These are phyloP conservation scores for Chaetomiaceae sp. DNA, from an alignment of 2,329 filamentous ascomycete species.

Conservation along the genomic window DNA sequence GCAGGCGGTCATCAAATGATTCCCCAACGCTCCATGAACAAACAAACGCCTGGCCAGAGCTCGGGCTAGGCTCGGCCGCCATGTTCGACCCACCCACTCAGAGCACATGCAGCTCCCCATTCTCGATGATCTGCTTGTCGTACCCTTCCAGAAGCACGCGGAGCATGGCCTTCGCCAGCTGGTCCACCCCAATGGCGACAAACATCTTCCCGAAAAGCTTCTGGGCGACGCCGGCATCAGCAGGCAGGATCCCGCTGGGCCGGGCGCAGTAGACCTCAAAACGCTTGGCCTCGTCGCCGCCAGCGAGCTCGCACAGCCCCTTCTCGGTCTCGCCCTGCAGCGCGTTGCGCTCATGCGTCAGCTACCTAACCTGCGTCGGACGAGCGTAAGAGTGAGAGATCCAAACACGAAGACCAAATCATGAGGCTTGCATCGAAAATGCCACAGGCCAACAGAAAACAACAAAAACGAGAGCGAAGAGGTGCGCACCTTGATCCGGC, in stretches of 20 bases:
- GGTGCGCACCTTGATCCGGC: conserved; percentile 30
- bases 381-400: too few species aligned
- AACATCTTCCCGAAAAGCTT: conserved; percentile 27
- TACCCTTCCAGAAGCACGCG: conserved; percentile 33
- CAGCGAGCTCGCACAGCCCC: conserved; percentile 33
- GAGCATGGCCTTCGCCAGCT: conserved; percentile 33
- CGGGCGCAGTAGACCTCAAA: conserved; percentile 35
- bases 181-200: conserved; percentile 30
- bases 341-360: too few species aligned
- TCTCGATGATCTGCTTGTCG: conserved; percentile 32
- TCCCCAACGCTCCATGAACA: neutral
- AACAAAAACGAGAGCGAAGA: neutral
- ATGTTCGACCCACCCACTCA: neutral
- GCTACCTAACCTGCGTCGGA: too few species aligned
- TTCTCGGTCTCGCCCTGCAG: conserved; percentile 34
- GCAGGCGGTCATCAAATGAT: too few species aligned
- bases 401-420: too few species aligned
- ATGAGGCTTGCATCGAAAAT: too few species aligned
- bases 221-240: conserved; percentile 24
- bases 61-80: neutral
- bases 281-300: conserved; percentile 21
- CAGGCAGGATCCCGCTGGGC: conserved; percentile 29
- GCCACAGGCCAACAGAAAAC: neutral
- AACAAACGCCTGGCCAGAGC: neutral
- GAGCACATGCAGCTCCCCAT: conserved; percentile 15